phyloP scores from a whole-genome alignment of 495 filamentous ascomycete species.

The Beverwykella pulmonaria region DNA sequence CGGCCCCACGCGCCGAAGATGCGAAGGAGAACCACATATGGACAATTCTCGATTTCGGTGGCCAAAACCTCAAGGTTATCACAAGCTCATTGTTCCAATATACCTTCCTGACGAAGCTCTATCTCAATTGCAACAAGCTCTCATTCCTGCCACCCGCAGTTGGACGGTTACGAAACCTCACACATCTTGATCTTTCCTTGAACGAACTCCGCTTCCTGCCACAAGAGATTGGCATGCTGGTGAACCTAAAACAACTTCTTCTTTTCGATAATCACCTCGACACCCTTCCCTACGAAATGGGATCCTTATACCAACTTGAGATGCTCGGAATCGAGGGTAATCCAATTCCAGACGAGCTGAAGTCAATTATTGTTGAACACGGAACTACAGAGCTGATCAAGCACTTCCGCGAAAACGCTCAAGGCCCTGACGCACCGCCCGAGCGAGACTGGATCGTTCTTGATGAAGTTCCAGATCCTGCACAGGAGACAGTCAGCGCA shows the following conservation, averaged over 20 bases:
- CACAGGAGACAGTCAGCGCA: conserved; percentile 69
- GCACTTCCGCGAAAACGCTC: conserved; percentile 74
- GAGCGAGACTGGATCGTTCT: conserved; percentile 71
- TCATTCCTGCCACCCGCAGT: conserved; percentile 73
- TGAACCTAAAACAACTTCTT: conserved; percentile 74
- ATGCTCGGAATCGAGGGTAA: conserved; percentile 92
- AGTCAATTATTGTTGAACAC: conserved; percentile 76
- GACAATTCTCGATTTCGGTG: conserved; percentile 89
- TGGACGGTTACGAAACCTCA: conserved; percentile 76
- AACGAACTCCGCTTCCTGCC: conserved; percentile 84
- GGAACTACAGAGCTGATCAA: conserved; percentile 84
- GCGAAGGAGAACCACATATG: conserved; percentile 72
- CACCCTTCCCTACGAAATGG: conserved; percentile 80
- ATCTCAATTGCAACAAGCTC: conserved; percentile 88
- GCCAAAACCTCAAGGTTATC: conserved; percentile 84
- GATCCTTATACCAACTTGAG: conserved; percentile 81
- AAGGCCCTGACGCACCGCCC: conserved; percentile 73
- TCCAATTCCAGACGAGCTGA: conserved; percentile 70
- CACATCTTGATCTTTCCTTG: conserved; percentile 80
- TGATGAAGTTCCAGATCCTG: conserved; percentile 56
- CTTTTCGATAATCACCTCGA: conserved; percentile 88
- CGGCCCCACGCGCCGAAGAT: conserved; percentile 49
- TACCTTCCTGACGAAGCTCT: conserved; percentile 82
- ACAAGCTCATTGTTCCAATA: conserved; percentile 76
- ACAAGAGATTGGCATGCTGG: conserved; percentile 93